phyloP scores from a whole-genome alignment of 768 basidiomycete species.

The Russula brevipes region DNA sequence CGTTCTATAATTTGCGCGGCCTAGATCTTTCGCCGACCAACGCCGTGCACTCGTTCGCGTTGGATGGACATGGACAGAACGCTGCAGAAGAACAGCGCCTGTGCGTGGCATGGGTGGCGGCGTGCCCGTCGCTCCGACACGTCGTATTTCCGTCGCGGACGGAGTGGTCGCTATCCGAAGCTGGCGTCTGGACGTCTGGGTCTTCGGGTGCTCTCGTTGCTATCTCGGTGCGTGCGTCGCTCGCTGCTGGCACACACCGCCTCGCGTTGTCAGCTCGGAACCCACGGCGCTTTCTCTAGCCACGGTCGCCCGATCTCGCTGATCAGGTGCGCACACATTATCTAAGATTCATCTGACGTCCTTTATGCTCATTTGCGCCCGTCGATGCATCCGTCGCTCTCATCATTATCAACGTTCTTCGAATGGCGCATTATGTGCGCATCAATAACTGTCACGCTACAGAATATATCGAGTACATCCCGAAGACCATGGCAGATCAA shows the following conservation, averaged over 20 bases:
- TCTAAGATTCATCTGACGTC: neutral
- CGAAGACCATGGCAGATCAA: constrained; percentile 3
- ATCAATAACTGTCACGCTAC: neutral
- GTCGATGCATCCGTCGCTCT: neutral
- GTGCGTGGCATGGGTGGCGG: constrained; percentile 50
- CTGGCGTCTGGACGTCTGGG: constrained; percentile 19
- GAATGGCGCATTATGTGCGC: neutral
- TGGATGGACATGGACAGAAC: constrained; percentile 27
- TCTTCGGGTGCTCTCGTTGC: constrained; percentile 1
- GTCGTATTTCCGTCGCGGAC: constrained; percentile 54
- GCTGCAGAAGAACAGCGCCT: constrained; percentile 45
- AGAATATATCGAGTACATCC: constrained; percentile 13
- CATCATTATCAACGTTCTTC: neutral
- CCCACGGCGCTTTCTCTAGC: neutral
- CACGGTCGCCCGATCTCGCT: neutral
- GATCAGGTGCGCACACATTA: neutral
- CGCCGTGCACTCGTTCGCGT: constrained; percentile 35
- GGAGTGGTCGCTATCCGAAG: constrained; percentile 42
- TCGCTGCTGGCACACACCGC: neutral
- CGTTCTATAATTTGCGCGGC: constrained; percentile 44
- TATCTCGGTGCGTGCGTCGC: constrained; percentile 11
- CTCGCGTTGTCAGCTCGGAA: too few relatives aligned
- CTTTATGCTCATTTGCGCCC: neutral
- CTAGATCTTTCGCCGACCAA: constrained; percentile 59
- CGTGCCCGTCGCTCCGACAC: constrained; percentile 48